Base-by-base conservation (phyloP, 2,329 filamentous ascomycete genomes). In the Escovopsis weberi region DNA sequence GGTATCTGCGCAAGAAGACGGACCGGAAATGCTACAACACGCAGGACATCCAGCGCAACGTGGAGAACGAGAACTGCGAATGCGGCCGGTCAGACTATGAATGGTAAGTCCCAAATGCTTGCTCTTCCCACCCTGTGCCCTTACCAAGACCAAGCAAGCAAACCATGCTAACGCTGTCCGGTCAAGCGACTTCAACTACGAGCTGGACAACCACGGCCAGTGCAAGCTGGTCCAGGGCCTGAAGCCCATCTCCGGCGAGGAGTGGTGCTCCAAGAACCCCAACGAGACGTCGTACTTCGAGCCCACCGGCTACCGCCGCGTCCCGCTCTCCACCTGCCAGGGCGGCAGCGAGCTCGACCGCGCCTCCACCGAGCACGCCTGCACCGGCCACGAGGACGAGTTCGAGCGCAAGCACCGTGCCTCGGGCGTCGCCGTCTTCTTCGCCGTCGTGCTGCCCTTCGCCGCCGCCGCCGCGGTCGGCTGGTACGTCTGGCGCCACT, bases 1-100 rank as follows among this genome's bases (percentile, higher is more conserved):
- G 85, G 55, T 98, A 95, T 55, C 76, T 94, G 54, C 85, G 91
- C 58, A 98, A 96, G 74, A 88, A 83, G 61, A 63, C 70, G n/a
- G 77, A 80, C 12, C 69, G 72, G 18, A 65, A 81, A 39, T 98
- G 91, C 67, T 94, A 80, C 69, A 95, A 94, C 54, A 79, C 82
- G 41, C 73, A 75, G 58, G 74, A 72, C 48, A 74, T 93, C 48
- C 69, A 78, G 49, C 76, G 79, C 49, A 68, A 89, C 26, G 81
- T 88, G 61, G 72, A 74, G 50, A 79, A 85, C 50, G 65, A 73
- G 49, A 86, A 93, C 59, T 98, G 91, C 68, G 70, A 75, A 45
- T 98, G 91, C 64, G 83, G 78, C 8, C 73, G 86, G 41, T 73
- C 77, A 45, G 91, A 98, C 63, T 98, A 81, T 58, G 91, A 98